These are phyloP conservation scores for Tripterygium wilfordii DNA, from an alignment of 177 flowering plant genomes.

Conservation along the genomic window DNA sequence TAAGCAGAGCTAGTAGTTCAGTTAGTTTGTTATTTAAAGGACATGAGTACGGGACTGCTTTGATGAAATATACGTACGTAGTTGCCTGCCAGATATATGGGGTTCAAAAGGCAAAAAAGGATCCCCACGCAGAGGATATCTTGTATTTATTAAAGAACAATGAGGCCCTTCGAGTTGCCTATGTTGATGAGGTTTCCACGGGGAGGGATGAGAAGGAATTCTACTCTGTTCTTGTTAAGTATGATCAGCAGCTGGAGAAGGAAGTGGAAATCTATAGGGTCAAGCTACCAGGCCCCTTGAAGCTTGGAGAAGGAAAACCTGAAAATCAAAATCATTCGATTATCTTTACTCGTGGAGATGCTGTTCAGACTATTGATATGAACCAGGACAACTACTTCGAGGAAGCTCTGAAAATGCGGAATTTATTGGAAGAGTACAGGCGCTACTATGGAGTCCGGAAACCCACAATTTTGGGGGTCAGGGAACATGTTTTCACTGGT, in stretches of 20 bases:
- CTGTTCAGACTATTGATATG: slow-evolving; percentile 76
- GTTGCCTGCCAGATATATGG: slow-evolving; percentile 76
- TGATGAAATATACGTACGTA: slow-evolving; percentile 66
- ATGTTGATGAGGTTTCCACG: slow-evolving; percentile 53
- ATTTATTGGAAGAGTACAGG: slow-evolving; percentile 54
- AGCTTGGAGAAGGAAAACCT: slow-evolving; percentile 71
- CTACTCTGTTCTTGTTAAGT: slow-evolving; percentile 66
- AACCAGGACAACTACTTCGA: slow-evolving; percentile 72
- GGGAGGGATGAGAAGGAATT: slow-evolving; percentile 54
- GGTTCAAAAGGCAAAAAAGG: slow-evolving; percentile 57
- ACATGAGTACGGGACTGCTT: slow-evolving; percentile 57
- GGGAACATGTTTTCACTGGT: slow-evolving; percentile 68
- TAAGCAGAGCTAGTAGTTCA: slow-evolving; percentile 41
- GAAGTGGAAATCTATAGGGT: slow-evolving; percentile 65
- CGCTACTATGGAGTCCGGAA: slow-evolving; percentile 48
- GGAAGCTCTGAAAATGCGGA: slow-evolving; percentile 70
- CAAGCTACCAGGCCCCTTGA: slow-evolving; percentile 60
- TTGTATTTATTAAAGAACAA: slow-evolving; percentile 50
- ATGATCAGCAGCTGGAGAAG: slow-evolving; percentile 47
- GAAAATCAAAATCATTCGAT: slow-evolving; percentile 71
- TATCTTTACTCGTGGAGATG: slow-evolving; percentile 72
- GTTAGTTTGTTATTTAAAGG: slow-evolving; percentile 43
- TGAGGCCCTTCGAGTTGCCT: slow-evolving; percentile 70
- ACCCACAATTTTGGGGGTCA: slow-evolving; percentile 62
- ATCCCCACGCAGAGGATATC: slow-evolving; percentile 62